Evolutionary conservation across 148 eudicot species (phyloP).

Genomic region (Simmondsia chinensis): DNA sequence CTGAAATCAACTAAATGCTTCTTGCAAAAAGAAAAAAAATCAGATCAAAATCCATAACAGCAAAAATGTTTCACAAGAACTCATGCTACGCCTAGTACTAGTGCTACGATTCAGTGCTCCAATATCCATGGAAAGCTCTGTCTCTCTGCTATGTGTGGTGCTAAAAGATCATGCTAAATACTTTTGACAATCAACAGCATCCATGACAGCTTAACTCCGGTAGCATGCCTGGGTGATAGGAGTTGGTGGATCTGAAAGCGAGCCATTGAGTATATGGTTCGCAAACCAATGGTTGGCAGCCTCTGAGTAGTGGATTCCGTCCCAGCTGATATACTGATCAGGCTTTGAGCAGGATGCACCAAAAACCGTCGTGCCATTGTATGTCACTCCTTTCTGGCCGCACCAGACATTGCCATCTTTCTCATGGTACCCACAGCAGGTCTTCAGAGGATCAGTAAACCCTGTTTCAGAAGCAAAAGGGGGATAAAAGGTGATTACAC

Average conservation of each 20-base stretch:
- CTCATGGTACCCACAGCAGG: conserved; percentile 64
- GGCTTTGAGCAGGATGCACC: conserved; percentile 53
- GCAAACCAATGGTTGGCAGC: conserved; percentile 74
- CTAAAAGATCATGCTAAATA: too few species aligned
- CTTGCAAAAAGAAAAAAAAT: too few species aligned
- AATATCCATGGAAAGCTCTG: too few species aligned
- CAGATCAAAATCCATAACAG: too few species aligned
- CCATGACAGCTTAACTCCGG: conserved; percentile 13
- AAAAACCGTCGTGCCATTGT: conserved; percentile 38
- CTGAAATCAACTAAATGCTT: too few species aligned
- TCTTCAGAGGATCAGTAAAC: conserved; percentile 39
- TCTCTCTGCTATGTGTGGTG: too few species aligned
- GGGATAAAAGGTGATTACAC: not conserved
- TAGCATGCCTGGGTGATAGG: conserved; percentile 48
- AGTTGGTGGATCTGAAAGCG: conserved; percentile 54
- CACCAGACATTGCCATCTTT: conserved; percentile 48
- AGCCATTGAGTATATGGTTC: conserved; percentile 40
- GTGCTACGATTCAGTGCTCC: too few species aligned
- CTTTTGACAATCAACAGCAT: too few species aligned
- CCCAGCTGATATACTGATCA: conserved; percentile 53
- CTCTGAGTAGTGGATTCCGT: conserved; percentile 73
- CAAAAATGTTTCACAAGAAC: too few species aligned
- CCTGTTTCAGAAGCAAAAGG: conserved; percentile 25
- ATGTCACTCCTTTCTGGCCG: conserved; percentile 33
- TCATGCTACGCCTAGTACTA: too few species aligned